Evolutionary conservation across 2,329 filamentous ascomycete genomes (phyloP).

Genomic region (Epichloe brachyelytri): DNA sequence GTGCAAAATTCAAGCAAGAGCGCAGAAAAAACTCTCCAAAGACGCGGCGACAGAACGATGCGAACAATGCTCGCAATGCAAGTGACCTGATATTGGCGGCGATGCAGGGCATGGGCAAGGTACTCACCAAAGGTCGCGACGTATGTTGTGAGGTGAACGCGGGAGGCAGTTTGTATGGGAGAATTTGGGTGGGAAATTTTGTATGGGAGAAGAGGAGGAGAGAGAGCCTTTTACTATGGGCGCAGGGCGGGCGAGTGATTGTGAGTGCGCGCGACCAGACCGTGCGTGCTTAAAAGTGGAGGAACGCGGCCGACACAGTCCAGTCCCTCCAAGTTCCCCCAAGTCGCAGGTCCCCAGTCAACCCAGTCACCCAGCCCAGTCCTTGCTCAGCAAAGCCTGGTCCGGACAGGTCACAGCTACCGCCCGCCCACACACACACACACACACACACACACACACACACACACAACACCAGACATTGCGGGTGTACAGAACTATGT

Average conservation of each 20-base stretch:
- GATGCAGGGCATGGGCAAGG: constrained; percentile 21
- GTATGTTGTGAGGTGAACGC: constrained; percentile 31
- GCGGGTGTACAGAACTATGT: neutral
- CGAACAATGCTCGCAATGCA: constrained; percentile 5
- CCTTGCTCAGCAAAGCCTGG: neutral
- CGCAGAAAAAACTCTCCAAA: constrained; percentile 1
- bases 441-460: neutral
- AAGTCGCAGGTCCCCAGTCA: neutral
- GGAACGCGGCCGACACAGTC: constrained; percentile 15
- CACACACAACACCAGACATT: neutral
- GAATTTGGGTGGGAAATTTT: constrained; percentile 44
- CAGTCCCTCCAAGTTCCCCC: neutral
- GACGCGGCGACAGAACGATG: neutral
- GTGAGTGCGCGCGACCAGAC: constrained; percentile 24
- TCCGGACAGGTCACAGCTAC: constrained; percentile 1
- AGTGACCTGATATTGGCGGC: constrained; percentile 22
- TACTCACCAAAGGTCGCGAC: constrained; percentile 38
- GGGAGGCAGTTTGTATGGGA: constrained; percentile 34
- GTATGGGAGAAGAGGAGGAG: constrained; percentile 47
- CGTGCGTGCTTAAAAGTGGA: constrained; percentile 10
- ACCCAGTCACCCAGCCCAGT: neutral
- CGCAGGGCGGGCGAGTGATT: constrained; percentile 35
- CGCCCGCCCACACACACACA: neutral
- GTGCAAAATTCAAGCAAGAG: constrained; percentile 10
- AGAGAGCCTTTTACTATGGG: constrained; percentile 51